phyloP scores from a whole-genome alignment of 768 basidiomycete genomes.

The Saitozyma podzolica region DNA sequence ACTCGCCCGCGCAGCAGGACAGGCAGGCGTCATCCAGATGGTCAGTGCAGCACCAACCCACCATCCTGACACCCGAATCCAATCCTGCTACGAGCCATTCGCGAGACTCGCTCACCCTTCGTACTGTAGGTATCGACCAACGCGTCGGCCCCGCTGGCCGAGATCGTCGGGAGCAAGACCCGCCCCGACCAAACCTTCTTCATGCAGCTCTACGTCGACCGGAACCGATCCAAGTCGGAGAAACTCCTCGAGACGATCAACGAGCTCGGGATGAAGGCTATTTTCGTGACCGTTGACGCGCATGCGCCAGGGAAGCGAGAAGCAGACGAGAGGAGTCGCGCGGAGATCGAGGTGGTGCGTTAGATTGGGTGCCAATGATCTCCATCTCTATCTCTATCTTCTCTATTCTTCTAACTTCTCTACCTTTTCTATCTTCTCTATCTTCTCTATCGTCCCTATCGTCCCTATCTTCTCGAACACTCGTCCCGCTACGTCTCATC shows the following conservation, averaged over 20 bases:
- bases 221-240: slow-evolving; percentile 49
- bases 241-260: slow-evolving; percentile 45
- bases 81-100: neutral
- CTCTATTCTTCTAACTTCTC: no score
- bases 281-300: slow-evolving; percentile 53
- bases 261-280: slow-evolving; percentile 45
- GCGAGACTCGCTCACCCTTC: neutral
- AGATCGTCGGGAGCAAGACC: slow-evolving; percentile 34
- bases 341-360: slow-evolving; percentile 50
- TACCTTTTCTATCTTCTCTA: no score
- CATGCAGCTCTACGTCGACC: slow-evolving; percentile 53
- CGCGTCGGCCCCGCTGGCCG: slow-evolving; percentile 50
- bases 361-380: no score
- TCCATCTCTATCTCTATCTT: no score
- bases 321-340: slow-evolving; percentile 49
- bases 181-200: slow-evolving; percentile 47
- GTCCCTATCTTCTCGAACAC: no score
- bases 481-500: no score
- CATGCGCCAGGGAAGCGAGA: slow-evolving; percentile 51
- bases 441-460: neutral
- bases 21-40: slow-evolving; percentile 44
- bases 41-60: slow-evolving; percentile 22
- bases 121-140: slow-evolving; percentile 54
- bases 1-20: slow-evolving; percentile 46
- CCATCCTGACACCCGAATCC: neutral